Evolutionary conservation across 257 asterid species (phyloP), one percentile per base, ranked within the genome.

Genomic region (Plectranthus barbatus): DNA sequence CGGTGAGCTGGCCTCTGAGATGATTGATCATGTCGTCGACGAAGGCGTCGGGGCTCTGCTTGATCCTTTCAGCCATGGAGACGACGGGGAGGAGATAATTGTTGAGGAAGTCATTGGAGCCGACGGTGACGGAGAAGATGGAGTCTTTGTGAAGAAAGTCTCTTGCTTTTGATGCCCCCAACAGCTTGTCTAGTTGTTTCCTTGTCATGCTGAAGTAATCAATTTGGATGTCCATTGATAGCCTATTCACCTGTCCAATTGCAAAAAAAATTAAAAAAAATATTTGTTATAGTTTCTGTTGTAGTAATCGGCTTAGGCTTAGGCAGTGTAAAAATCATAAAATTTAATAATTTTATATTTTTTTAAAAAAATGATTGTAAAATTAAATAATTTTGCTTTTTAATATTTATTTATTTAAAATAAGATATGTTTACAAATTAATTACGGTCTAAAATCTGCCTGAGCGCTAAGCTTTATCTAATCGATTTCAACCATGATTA

Each of bases 141-240:
- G 98, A 80, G 24, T 61, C 83, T 56, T 51, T 83, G 13, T 66
- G 65, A 19, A 92, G 15, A 70, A 72, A 82, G 1, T 89, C 91
- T 75, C 74, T 86, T 36, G 97, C 98, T 67, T 83, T 78, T 14
- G 95, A 72, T 41, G 82, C 42, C 29, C 97, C 95, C 61, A 89
- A 26, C 51, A 86, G 47, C 8, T 78, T 67, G 21, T 83, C 93
- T 0, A 92, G 77, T 62, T 85, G 62, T 51, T 79, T 83, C 71
- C 97, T 83, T 0, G 98, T 92, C 4, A 92, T 86, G 80, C 70
- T 89, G 86, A 92, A 92, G 78, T 92, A 92, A 74, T 92, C 98
- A 3, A 92, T 73, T 37, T 92, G 98, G 62, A 92, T 75, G 67
- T 89, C 97, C 95, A 89, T 80, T 15, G 97, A 92, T 4, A 92